These are phyloP conservation scores for Lactarius tabidus DNA, from an alignment of 768 basidiomycete genomes.

Conservation along the genomic window DNA sequence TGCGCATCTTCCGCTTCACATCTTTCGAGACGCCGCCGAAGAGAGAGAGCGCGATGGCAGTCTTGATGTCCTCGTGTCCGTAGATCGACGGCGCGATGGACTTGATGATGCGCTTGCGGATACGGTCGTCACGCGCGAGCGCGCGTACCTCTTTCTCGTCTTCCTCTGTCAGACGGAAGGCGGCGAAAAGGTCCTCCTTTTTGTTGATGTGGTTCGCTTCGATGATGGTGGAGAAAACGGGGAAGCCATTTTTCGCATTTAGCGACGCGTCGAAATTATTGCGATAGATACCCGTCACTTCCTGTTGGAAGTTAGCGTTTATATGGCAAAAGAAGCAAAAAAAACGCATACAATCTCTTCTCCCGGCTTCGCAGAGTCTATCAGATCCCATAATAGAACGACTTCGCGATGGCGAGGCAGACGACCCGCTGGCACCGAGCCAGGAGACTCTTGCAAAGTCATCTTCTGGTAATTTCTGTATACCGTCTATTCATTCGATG, in stretches of 20 bases:
- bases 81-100: conserved; percentile 99
- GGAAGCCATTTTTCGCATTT: conserved; percentile 98
- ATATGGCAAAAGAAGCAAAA: not conserved
- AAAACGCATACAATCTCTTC: conserved; percentile 82
- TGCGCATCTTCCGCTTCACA: conserved; percentile 92
- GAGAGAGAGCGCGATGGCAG: conserved; percentile 89
- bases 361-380: conserved; percentile 96
- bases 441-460: conserved; percentile 97
- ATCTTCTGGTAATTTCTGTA: conserved; percentile 99
- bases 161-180: conserved; percentile 94
- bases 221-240: conserved; percentile 96
- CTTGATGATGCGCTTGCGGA: conserved; percentile 96
- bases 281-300: conserved; percentile 96
- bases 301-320: conserved; percentile 44
- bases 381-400: conserved; percentile 94
- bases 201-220: conserved; percentile 99
- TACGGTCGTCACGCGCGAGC: conserved; percentile 87
- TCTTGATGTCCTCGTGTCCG: conserved; percentile 99
- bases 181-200: conserved; percentile 99
- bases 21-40: conserved; percentile 95
- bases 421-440: conserved; percentile 95
- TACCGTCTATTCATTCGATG: conserved; percentile 78
- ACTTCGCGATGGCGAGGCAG: conserved; percentile 96
- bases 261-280: conserved; percentile 99
- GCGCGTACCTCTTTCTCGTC: conserved; percentile 90